These are phyloP conservation scores for Kokia cookei DNA, from an alignment of 441 rosid genomes.

Conservation along the genomic window DNA sequence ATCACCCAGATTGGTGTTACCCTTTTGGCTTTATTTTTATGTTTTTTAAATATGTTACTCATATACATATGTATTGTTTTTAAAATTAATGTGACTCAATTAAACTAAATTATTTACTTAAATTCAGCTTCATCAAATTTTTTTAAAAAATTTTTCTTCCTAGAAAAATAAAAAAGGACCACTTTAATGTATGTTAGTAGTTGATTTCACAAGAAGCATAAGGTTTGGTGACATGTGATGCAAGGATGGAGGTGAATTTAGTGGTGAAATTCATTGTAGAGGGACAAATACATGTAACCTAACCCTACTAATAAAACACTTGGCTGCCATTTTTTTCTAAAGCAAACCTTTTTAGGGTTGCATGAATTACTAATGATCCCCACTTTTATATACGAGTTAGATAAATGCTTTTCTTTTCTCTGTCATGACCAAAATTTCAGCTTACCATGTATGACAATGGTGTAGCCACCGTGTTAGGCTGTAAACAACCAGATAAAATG, in stretches of 20 bases:
- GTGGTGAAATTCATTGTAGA: neutral
- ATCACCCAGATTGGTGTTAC: too few species aligned
- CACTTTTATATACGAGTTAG: neutral
- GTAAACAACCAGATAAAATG: too few species aligned
- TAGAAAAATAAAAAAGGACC: neutral
- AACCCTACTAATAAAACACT: neutral
- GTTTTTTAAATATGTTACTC: too few species aligned
- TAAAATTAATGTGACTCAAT: too few species aligned
- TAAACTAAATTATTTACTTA: too few species aligned
- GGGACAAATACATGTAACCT: neutral
- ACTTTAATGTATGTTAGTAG: neutral
- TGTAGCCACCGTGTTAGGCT: too few species aligned
- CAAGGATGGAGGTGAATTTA: neutral
- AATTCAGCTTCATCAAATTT: too few species aligned
- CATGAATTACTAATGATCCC: neutral
- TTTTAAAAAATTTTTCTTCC: too few species aligned
- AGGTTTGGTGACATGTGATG: neutral
- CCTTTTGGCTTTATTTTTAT: too few species aligned
- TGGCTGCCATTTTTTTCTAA: neutral
- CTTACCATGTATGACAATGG: too few species aligned
- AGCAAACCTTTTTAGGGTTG: neutral
- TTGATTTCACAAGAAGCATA: neutral
- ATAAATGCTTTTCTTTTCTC: neutral
- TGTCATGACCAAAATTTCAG: neutral
- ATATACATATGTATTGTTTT: too few species aligned